Evolutionary conservation across 2,329 filamentous ascomycete genomes (phyloP), one percentile per base, ranked within the genome.

Genomic region (Xylaria sp.): DNA sequence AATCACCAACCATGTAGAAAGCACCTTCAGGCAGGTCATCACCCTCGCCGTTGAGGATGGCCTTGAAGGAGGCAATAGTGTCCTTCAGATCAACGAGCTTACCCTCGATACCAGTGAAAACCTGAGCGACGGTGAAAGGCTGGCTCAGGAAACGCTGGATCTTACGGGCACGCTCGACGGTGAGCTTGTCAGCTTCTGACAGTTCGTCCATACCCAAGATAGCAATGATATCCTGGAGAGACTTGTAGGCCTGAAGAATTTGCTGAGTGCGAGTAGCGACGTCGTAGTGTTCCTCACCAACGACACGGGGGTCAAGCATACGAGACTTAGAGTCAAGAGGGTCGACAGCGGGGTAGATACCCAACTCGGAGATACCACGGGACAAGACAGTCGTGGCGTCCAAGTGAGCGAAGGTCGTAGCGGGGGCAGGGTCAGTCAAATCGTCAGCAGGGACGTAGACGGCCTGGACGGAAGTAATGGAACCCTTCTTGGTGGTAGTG

Each of bases 181-280:
- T 98, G 80, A 99, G 91, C 92, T 99, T 98, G 86, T 99, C 96
- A 80, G 93, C 92, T 89, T 98, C 96, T 75, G 96, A 98, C 86
- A 99, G 87, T 85, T 99, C 96, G 86, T 99, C 96, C 96, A 99
- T 98, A 92, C 95, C 95, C 83, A 98, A 87, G 94, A 99, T 99
- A 86, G 96, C 96, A 89, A 98, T 98, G 91, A 99, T 99, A 89
- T 99, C 96, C 89, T 99, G 96, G 77, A 99, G 94, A 75, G 95
- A 98, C 93, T 98, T 98, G 93, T 99, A 99, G 90, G 98, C 96
- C 88, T 99, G 96, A 83, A 99, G 92, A 86, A 98, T 98, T 88
- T 97, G 94, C 89, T 99, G 96, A 81, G 99, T 96, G 79, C 91
- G 91, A 83, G 92, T 93, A 83, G 96, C 96, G 79, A 91, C 95